These are phyloP conservation scores for Arthrobotrys pseudoclavata DNA, from an alignment of 2,329 filamentous ascomycete species.

Conservation along the genomic window DNA sequence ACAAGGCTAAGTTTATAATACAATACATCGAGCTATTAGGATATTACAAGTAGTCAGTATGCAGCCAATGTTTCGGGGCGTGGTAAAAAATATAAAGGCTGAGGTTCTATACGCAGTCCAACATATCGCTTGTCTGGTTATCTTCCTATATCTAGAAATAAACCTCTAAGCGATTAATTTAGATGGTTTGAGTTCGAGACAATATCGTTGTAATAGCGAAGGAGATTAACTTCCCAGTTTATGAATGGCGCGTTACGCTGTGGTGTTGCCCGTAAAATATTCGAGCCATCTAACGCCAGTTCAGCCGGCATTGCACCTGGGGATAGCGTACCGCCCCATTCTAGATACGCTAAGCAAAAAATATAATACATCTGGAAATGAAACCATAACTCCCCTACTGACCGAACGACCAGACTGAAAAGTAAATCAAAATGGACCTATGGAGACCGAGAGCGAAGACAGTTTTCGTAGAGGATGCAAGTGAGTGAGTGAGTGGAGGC, in stretches of 20 bases:
- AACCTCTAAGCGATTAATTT: neutral
- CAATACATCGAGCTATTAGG: neutral
- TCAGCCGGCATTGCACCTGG: neutral
- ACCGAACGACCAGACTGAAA: conserved; percentile 23
- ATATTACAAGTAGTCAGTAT: too few species aligned
- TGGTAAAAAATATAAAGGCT: too few species aligned
- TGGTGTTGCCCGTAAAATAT: neutral
- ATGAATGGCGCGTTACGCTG: neutral
- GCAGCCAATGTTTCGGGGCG: too few species aligned
- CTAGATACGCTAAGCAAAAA: conserved; percentile 38
- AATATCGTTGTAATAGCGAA: neutral
- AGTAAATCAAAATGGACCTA: conserved; percentile 8
- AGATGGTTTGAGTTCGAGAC: neutral
- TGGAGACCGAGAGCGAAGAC: neutral
- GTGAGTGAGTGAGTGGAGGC: neutral
- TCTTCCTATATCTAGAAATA: neutral
- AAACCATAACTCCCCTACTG: conserved; percentile 42
- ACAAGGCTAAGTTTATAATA: too few species aligned
- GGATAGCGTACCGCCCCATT: neutral
- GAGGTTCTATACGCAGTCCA: too few species aligned
- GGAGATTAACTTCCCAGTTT: neutral
- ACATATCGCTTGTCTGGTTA: neutral
- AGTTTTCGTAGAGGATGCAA: neutral
- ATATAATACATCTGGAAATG: conserved; percentile 45
- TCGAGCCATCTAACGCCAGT: conserved; percentile 3